These are phyloP conservation scores for Dactylonectria estremocensis DNA, from an alignment of 2,329 filamentous ascomycete genomes.

Conservation along the genomic window DNA sequence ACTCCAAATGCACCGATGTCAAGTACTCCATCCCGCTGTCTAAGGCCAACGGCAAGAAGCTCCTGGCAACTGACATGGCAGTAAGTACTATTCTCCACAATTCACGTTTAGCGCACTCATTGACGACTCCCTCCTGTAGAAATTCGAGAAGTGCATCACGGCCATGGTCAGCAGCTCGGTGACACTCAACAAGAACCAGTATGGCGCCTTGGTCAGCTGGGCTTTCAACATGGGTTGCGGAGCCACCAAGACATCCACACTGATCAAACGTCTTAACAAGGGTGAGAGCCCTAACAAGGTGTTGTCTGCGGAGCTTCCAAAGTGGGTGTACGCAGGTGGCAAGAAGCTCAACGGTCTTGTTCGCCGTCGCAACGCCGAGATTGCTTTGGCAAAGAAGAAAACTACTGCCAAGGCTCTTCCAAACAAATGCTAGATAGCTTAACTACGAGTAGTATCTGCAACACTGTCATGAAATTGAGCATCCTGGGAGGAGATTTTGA, in stretches of 20 bases:
- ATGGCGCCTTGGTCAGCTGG: constrained; percentile 67
- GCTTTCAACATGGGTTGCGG: constrained; percentile 66
- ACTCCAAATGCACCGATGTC: constrained; percentile 60
- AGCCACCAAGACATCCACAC: constrained; percentile 57
- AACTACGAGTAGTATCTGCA: too few species aligned
- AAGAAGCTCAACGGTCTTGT: constrained; percentile 58
- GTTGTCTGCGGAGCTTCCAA: constrained; percentile 60
- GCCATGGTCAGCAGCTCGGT: constrained; percentile 47
- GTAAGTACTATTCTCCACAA: constrained; percentile 49
- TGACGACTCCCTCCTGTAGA: too few species aligned
- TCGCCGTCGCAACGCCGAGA: constrained; percentile 61
- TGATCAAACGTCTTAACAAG: constrained; percentile 39
- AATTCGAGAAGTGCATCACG: constrained; percentile 54
- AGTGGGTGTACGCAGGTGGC: constrained; percentile 62
- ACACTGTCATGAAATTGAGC: too few species aligned
- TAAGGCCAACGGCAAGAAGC: constrained; percentile 55
- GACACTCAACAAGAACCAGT: constrained; percentile 63
- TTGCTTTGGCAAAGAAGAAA: constrained; percentile 51
- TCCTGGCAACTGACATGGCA: background rate
- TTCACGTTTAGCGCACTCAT: background rate
- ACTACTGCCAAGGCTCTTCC: constrained; percentile 34
- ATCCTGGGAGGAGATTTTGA: too few species aligned
- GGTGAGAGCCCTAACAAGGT: constrained; percentile 53
- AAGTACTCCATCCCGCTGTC: constrained; percentile 62
- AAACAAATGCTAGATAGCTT: too few species aligned